Percentiles rank a stretch among this genome's conserved stretches.
These are phyloP conservation scores for Chamaenerion angustifolium DNA, from an alignment of 345 rosid species.

Conservation along the genomic window DNA sequence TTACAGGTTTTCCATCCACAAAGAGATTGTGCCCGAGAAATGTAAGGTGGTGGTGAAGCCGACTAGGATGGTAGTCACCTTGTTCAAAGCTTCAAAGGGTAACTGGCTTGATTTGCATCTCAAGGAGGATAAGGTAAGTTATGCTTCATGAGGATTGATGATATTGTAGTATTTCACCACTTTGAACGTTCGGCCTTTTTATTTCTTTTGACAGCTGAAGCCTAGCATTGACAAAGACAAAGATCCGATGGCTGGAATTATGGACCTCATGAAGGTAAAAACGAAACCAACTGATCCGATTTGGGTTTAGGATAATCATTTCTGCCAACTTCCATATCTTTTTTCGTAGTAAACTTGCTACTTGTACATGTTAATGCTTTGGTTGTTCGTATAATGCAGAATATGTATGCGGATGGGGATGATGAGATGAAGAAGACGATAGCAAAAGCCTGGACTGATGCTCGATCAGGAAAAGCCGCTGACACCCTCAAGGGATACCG, in stretches of 20 bases:
- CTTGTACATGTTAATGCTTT: neutral
- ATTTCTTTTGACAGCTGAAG: slow-evolving; percentile 46
- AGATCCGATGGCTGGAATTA: slow-evolving; percentile 98
- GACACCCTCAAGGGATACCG: slow-evolving; percentile 48
- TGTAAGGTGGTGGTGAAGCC: slow-evolving; percentile 71
- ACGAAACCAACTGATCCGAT: too few relatives aligned
- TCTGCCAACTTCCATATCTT: too few relatives aligned
- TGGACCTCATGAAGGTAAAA: slow-evolving; percentile 87
- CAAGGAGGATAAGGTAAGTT: slow-evolving; percentile 80
- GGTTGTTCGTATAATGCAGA: slow-evolving; percentile 20
- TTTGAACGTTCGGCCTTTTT: too few relatives aligned
- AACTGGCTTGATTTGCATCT: slow-evolving; percentile 82
- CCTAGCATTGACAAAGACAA: slow-evolving; percentile 58
- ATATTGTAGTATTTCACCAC: neutral
- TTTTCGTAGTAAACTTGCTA: too few relatives aligned
- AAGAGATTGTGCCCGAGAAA: slow-evolving; percentile 72
- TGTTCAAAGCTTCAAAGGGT: slow-evolving; percentile 67
- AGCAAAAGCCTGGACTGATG: slow-evolving; percentile 98
- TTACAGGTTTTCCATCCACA: slow-evolving; percentile 50
- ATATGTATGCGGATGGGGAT: slow-evolving; percentile 93
- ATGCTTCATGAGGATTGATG: too few relatives aligned
- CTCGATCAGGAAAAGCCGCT: slow-evolving; percentile 75
- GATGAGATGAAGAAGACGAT: slow-evolving; percentile 88
- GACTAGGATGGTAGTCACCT: slow-evolving; percentile 42
- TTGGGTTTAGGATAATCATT: too few relatives aligned